phyloP scores from a whole-genome alignment of 2,329 filamentous ascomycete species.

The Cladosporium phlei region DNA sequence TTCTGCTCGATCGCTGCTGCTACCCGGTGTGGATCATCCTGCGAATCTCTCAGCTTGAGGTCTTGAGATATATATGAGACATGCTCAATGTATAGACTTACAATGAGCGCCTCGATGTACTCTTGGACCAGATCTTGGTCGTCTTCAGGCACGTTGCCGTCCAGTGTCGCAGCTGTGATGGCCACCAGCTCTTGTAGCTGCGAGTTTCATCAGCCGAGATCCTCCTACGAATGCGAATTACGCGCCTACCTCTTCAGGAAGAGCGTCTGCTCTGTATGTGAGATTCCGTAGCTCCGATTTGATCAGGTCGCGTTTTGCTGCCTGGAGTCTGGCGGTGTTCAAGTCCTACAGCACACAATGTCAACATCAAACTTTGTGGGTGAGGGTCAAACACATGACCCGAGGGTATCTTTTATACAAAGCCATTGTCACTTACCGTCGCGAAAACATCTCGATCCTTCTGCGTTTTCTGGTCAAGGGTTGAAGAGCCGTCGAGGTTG shows the following conservation, averaged over 20 bases:
- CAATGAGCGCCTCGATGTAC: slow-evolving; percentile 38
- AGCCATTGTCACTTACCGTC: slow-evolving; percentile 25
- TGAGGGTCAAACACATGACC: background rate
- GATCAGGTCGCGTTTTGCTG: slow-evolving; percentile 33
- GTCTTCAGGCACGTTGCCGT: slow-evolving; percentile 30
- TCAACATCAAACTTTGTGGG: background rate
- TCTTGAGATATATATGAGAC: no score
- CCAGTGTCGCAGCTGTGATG: slow-evolving; percentile 38
- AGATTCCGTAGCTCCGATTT: slow-evolving; percentile 33
- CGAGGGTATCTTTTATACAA: background rate
- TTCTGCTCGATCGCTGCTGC: slow-evolving; percentile 15
- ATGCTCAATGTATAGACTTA: no score
- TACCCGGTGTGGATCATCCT: slow-evolving; percentile 35
- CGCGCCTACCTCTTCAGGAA: slow-evolving; percentile 36
- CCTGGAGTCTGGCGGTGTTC: slow-evolving; percentile 30
- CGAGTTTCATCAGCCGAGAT: slow-evolving; percentile 4
- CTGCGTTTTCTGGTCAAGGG: slow-evolving; percentile 37
- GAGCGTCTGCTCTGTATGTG: slow-evolving; percentile 30
- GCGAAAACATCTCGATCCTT: slow-evolving; percentile 38
- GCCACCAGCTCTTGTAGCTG: slow-evolving; percentile 40
- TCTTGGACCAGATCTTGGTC: slow-evolving; percentile 38
- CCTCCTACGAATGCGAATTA: background rate
- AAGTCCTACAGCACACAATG: slow-evolving; percentile 33
- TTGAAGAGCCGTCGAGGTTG: slow-evolving; percentile 41
- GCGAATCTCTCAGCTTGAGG: no score